phyloP scores from a whole-genome alignment of 805 yeast species.

The Wickerhamomyces canadensis region DNA sequence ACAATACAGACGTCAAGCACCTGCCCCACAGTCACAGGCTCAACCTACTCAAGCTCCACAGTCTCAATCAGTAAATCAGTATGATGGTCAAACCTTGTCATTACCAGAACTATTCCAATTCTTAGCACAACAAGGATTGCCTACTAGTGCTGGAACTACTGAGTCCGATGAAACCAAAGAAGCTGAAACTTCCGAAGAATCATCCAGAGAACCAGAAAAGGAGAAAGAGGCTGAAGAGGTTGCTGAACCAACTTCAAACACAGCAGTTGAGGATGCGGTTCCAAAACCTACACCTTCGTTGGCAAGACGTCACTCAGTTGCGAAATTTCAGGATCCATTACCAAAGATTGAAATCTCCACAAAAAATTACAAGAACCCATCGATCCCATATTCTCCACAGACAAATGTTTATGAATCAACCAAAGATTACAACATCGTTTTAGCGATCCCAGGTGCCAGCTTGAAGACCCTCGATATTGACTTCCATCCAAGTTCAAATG shows the following conservation, averaged over 20 bases:
- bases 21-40: too few relatives aligned
- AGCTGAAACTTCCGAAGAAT: too few relatives aligned
- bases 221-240: too few relatives aligned
- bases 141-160: too few relatives aligned
- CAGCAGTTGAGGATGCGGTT: too few relatives aligned
- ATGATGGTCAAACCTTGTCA: too few relatives aligned
- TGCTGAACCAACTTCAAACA: too few relatives aligned
- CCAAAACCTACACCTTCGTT: not conserved
- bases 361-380: slow-evolving; percentile 22
- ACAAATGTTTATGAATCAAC: slow-evolving; percentile 51
- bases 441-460: slow-evolving; percentile 56
- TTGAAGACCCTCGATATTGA: slow-evolving; percentile 49
- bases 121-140: too few relatives aligned
- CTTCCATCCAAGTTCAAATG: slow-evolving; percentile 53
- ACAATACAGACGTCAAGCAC: not conserved
- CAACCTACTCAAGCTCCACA: not conserved
- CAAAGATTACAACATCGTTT: slow-evolving; percentile 39
- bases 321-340: slow-evolving; percentile 17
- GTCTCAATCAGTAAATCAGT: too few relatives aligned
- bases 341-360: slow-evolving; percentile 24
- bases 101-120: too few relatives aligned
- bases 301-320: slow-evolving; percentile 20
- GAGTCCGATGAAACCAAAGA: too few relatives aligned
- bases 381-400: slow-evolving; percentile 51
- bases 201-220: too few relatives aligned